A percentile compares a stretch with the other conserved stretches of the same genome.
These are phyloP conservation scores for Camillea tinctor DNA, from an alignment of 2,329 filamentous ascomycete species.

Conservation along the genomic window DNA sequence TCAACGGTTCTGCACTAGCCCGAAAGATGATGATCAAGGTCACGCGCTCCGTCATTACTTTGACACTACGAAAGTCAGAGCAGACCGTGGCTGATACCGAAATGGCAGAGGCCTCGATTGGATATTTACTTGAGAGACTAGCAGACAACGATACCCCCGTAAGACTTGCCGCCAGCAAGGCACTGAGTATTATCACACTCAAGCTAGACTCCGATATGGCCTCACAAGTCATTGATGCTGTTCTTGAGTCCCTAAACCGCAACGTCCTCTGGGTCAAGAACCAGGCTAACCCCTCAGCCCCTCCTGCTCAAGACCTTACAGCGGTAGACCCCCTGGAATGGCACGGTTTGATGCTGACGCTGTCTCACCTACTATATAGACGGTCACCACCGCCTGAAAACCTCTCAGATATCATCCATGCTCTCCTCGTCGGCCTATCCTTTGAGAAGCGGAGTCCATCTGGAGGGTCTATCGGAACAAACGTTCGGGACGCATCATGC, in stretches of 20 bases:
- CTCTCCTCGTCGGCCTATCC: conserved; percentile 73
- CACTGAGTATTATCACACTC: conserved; percentile 80
- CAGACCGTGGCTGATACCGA: conserved; percentile 45
- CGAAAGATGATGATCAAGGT: conserved; percentile 84
- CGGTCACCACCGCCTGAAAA: conserved; percentile 71
- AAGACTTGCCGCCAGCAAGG: conserved; percentile 86
- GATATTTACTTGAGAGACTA: conserved; percentile 73
- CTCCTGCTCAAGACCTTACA: conserved; percentile 59
- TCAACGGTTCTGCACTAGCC: conserved; percentile 73
- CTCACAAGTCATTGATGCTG: conserved; percentile 80
- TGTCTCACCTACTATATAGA: conserved; percentile 83
- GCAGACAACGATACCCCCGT: conserved; percentile 90
- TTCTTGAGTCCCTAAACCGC: conserved; percentile 66
- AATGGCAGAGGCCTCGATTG: conserved; percentile 77
- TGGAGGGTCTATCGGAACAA: conserved; percentile 81
- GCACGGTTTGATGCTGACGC: conserved; percentile 87
- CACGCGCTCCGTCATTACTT: conserved; percentile 69
- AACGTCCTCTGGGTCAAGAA: conserved; percentile 55
- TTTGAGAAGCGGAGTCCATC: conserved; percentile 88
- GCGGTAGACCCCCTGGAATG: conserved; percentile 80
- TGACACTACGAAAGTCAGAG: conserved; percentile 56
- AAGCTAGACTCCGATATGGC: conserved; percentile 80
- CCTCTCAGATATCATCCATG: conserved; percentile 71
- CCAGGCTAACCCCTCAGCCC: conserved; percentile 31
- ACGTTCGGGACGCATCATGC: conserved; percentile 91